These are phyloP conservation scores for Lecanicillium sp. DNA, from an alignment of 2,329 filamentous ascomycete genomes.

Conservation along the genomic window DNA sequence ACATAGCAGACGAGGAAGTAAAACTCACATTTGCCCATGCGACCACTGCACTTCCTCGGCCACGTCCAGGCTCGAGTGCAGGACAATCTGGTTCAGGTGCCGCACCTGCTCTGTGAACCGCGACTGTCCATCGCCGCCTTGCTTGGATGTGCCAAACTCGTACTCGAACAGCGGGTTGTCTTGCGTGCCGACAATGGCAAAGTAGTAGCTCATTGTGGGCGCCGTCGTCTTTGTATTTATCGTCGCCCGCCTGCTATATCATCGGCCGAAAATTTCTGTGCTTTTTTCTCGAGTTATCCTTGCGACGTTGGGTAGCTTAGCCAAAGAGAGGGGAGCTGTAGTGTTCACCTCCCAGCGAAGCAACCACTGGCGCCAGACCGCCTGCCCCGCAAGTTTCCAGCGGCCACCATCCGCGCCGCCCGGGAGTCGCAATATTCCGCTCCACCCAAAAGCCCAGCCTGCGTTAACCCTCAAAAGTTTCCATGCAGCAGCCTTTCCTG, in stretches of 20 bases:
- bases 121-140: conserved; percentile 85
- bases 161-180: conserved; percentile 96
- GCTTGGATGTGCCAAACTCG: conserved; percentile 94
- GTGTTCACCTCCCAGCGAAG: not conserved
- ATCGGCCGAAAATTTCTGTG: too few relatives aligned
- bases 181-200: conserved; percentile 89
- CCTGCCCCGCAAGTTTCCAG: too few relatives aligned
- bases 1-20: conserved; percentile 3
- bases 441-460: too few relatives aligned
- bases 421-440: conserved; percentile 21
- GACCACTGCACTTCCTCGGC: conserved; percentile 96
- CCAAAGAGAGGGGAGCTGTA: not conserved
- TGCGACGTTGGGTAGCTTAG: conserved; percentile 12
- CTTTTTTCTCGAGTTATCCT: too few relatives aligned
- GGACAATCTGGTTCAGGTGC: conserved; percentile 95
- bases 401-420: not conserved
- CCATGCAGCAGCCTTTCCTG: not conserved
- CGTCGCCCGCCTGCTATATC: too few relatives aligned
- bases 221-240: conserved; percentile 3
- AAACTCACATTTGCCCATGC: conserved; percentile 68
- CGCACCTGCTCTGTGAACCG: conserved; percentile 83
- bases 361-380: too few relatives aligned
- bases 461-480: not conserved
- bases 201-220: conserved; percentile 86
- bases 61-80: conserved; percentile 88